Percentiles rank a stretch among this genome's conserved stretches.
These are phyloP conservation scores for Xerocomellus intermedius DNA, from an alignment of 768 basidiomycete genomes.

Conservation along the genomic window DNA sequence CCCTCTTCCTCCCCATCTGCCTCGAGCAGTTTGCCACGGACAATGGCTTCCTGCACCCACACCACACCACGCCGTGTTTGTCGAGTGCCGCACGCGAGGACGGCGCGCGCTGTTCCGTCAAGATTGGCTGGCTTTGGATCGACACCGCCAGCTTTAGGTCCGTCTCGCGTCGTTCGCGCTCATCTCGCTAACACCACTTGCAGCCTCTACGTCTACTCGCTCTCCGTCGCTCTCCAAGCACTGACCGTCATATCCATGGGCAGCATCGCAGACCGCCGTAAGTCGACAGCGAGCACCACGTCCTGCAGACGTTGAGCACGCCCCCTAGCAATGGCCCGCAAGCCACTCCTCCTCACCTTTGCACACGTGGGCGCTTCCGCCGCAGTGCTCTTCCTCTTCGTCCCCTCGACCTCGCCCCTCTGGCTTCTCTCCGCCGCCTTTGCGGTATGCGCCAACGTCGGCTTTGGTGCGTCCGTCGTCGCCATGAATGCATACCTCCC, in stretches of 20 bases:
- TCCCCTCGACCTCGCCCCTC: slow-evolving; percentile 67
- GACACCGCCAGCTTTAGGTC: slow-evolving; percentile 93
- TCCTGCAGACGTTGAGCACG: neutral
- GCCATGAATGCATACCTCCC: slow-evolving; percentile 92
- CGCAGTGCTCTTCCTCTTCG: slow-evolving; percentile 66
- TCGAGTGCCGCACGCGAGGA: neutral
- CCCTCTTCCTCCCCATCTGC: slow-evolving; percentile 80
- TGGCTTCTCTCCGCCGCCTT: slow-evolving; percentile 72
- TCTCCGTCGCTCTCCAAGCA: slow-evolving; percentile 86
- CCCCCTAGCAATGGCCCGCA: slow-evolving; percentile 64
- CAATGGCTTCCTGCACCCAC: slow-evolving; percentile 77
- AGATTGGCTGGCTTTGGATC: slow-evolving; percentile 81
- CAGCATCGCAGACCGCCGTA: slow-evolving; percentile 86
- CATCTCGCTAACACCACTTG: neutral
- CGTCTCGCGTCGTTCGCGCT: neutral
- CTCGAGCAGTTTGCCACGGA: slow-evolving; percentile 88
- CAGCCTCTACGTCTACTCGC: slow-evolving; percentile 86
- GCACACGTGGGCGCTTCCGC: slow-evolving; percentile 69
- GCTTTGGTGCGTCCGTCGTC: slow-evolving; percentile 83
- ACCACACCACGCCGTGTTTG: slow-evolving; percentile 58
- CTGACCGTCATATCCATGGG: slow-evolving; percentile 95
- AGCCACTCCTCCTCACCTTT: slow-evolving; percentile 72
- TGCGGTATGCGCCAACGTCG: slow-evolving; percentile 76
- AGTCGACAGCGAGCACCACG: slow-evolving; percentile 26
- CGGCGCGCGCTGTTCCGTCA: slow-evolving; percentile 48